Conservation (phyloP, 2,329 filamentous ascomycete genomes). For the Alternaria tenuissima region DNA sequence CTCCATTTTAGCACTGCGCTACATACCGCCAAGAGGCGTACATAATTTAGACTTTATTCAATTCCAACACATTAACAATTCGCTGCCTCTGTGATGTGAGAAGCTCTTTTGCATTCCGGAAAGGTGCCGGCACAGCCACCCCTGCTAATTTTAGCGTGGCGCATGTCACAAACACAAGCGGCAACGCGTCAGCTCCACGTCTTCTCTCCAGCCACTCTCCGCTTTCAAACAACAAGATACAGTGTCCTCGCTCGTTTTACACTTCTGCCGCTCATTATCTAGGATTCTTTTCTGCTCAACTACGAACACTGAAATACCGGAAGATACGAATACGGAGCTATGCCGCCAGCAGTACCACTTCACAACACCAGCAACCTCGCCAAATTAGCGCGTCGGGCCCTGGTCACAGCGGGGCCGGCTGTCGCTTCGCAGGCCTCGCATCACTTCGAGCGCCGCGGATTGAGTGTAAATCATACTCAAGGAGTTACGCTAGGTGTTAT, state of each 20-base stretch:
- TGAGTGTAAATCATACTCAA: constrained; percentile 73
- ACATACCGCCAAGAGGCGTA: not conserved
- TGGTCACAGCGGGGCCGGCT: constrained; percentile 39
- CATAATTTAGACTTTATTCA: not conserved
- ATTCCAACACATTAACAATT: not conserved
- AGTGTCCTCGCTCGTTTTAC: not conserved
- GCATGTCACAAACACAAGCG: constrained; percentile 24
- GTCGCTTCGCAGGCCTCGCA: constrained; percentile 30
- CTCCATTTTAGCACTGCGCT: not conserved
- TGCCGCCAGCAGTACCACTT: constrained; percentile 35
- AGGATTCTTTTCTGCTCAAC: not conserved
- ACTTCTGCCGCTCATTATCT: not conserved
- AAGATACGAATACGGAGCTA: constrained; percentile 13
- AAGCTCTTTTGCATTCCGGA: not conserved
- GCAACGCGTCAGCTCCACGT: constrained; percentile 28
- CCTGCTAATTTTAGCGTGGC: constrained; percentile 34
- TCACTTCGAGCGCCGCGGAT: constrained; percentile 59
- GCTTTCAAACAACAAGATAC: not conserved
- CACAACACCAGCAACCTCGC: constrained; percentile 19
- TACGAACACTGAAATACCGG: not conserved
- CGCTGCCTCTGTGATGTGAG: not conserved
- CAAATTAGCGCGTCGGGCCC: constrained; percentile 37
- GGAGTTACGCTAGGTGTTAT: constrained; percentile 75
- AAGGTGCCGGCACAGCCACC: constrained; percentile 23
- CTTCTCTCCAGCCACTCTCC: constrained; percentile 15